These are phyloP conservation scores for Lachancea mirantina DNA, from an alignment of 805 yeast species.

Conservation along the genomic window DNA sequence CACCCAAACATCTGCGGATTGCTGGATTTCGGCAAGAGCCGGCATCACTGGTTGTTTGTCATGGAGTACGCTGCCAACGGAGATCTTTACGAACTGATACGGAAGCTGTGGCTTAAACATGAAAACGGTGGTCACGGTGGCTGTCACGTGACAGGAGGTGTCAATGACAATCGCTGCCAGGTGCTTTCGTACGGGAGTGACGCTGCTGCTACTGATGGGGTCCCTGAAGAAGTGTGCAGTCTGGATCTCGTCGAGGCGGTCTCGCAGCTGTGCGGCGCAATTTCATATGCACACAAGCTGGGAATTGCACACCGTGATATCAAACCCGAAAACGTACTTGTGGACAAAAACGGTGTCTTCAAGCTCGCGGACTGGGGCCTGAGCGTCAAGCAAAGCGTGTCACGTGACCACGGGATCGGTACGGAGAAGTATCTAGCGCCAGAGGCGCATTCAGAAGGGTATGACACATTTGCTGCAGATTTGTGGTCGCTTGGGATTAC, in stretches of 20 bases:
- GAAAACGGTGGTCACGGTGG: no score
- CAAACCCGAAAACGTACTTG: slow-evolving; percentile 63
- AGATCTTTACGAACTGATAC: slow-evolving; percentile 53
- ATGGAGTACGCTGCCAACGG: slow-evolving; percentile 63
- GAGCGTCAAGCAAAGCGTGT: slow-evolving; percentile 36
- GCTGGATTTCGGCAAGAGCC: slow-evolving; percentile 50
- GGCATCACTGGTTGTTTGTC: slow-evolving; percentile 45
- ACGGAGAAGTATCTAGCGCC: slow-evolving; percentile 93
- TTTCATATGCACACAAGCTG: slow-evolving; percentile 46
- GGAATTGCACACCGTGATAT: slow-evolving; percentile 66
- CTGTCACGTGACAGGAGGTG: no score
- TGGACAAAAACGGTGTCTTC: slow-evolving; percentile 43
- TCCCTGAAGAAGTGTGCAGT: slow-evolving; percentile 9
- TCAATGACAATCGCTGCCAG: slow-evolving; percentile 5
- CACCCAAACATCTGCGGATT: slow-evolving; percentile 54
- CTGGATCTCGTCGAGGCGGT: slow-evolving; percentile 34
- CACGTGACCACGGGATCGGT: slow-evolving; percentile 45
- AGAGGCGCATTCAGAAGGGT: slow-evolving; percentile 53
- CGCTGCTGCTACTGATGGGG: slow-evolving; percentile 10
- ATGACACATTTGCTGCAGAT: slow-evolving; percentile 73
- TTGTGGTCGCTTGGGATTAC: slow-evolving; percentile 86
- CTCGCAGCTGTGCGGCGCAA: slow-evolving; percentile 45
- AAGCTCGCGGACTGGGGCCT: slow-evolving; percentile 74
- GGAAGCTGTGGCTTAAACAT: slow-evolving; percentile 12
- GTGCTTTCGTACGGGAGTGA: no score